Percentiles rank a stretch among this genome's conserved stretches.
phyloP scores from a whole-genome alignment of 2,329 filamentous ascomycete genomes.

The Xylaria sp. region DNA sequence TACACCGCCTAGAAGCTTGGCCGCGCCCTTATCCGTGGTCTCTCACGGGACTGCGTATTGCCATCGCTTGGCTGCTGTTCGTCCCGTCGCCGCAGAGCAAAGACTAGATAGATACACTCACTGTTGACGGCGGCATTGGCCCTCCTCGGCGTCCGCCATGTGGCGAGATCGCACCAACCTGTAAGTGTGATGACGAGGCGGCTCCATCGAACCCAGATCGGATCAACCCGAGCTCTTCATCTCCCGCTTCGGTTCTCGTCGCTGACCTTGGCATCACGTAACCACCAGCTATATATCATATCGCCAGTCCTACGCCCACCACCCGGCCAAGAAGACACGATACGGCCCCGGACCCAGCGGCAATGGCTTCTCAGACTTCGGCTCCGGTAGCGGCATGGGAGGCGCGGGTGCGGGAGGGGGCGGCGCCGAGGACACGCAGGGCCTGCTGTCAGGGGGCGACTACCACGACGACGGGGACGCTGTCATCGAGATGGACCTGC shows the following conservation, averaged over 20 bases:
- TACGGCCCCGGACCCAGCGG: constrained; percentile 65
- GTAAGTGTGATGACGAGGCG: constrained; percentile 64
- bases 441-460: constrained; percentile 83
- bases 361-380: constrained; percentile 70
- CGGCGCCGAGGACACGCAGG: constrained; percentile 69
- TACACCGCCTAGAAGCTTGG: constrained; percentile 31
- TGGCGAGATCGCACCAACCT: constrained; percentile 99
- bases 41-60: constrained; percentile 12
- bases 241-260: background rate
- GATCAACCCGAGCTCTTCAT: background rate
- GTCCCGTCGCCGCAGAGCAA: constrained; percentile 30
- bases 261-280: constrained; percentile 33
- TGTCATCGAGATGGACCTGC: constrained; percentile 96
- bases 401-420: constrained; percentile 52
- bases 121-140: constrained; percentile 43
- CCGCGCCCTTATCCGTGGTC: constrained; percentile 16
- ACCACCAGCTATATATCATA: constrained; percentile 91
- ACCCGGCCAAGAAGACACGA: constrained; percentile 85
- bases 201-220: background rate
- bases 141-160: constrained; percentile 74
- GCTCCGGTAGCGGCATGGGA: constrained; percentile 65
- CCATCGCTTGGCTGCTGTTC: background rate
- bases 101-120: background rate
- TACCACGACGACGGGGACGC: constrained; percentile 90
- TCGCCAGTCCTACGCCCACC: constrained; percentile 97